Conservation (phyloP, 179 eudicot genomes). For the Corrigiola litoralis region DNA sequence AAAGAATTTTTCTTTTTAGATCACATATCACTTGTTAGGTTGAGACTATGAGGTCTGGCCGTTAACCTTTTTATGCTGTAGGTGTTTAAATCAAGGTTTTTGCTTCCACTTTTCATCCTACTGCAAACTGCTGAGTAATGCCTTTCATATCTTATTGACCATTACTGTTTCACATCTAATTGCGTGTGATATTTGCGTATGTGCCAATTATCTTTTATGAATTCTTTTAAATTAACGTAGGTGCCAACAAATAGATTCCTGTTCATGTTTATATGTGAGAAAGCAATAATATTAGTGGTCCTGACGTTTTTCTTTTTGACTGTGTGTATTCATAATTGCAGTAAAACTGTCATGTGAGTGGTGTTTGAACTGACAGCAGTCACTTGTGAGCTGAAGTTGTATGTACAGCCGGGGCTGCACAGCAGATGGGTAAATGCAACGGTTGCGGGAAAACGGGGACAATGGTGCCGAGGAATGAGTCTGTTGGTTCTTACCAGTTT, state of each 20-base stretch:
- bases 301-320: background rate
- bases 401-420: slow-evolving; percentile 22
- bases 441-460: slow-evolving; percentile 42
- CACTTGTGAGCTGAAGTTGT: slow-evolving; percentile 15
- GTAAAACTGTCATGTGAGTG: slow-evolving; percentile 48
- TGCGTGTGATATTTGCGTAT: too few species aligned
- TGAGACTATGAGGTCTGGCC: too few species aligned
- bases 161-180: too few species aligned
- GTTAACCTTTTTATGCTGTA: too few species aligned
- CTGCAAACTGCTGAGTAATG: too few species aligned
- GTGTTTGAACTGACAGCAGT: slow-evolving; percentile 18
- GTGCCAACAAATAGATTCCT: background rate
- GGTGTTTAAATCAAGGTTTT: too few species aligned
- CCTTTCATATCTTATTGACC: too few species aligned
- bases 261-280: background rate
- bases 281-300: background rate
- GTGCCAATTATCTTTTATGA: too few species aligned
- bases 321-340: slow-evolving; percentile 10
- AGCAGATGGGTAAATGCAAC: slow-evolving; percentile 53
- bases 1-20: too few species aligned
- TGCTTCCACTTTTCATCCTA: too few species aligned
- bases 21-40: too few species aligned
- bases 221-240: too few species aligned
- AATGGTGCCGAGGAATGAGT: slow-evolving; percentile 44
- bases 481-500: slow-evolving; percentile 46